phyloP scores from a whole-genome alignment of 192 early-diverging fungal species.

The Chytriomyces hyalinus region DNA sequence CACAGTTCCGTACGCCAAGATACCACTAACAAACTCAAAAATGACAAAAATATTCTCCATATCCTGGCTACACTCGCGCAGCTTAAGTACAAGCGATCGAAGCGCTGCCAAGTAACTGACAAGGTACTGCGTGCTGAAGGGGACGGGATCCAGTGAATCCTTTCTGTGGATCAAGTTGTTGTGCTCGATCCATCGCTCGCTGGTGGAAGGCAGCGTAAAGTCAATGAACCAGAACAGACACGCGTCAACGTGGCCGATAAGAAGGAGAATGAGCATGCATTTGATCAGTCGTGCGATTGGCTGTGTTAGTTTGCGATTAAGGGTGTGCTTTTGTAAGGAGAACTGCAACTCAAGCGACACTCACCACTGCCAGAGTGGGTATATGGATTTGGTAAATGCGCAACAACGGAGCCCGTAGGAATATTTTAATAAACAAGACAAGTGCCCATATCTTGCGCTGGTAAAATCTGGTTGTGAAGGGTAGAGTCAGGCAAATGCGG shows the following conservation, averaged over 20 bases:
- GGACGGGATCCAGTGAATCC: conserved; percentile 8
- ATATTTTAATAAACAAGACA: conserved; percentile 37
- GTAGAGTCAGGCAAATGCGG: too few relatives aligned
- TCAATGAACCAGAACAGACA: conserved; percentile 47
- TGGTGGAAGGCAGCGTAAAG: conserved; percentile 11
- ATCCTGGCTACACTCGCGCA: conserved; percentile 25
- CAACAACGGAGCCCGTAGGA: conserved; percentile 28
- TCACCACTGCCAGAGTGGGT: conserved; percentile 35
- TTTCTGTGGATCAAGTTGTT: conserved; percentile 1
- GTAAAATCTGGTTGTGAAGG: conserved; percentile 17
- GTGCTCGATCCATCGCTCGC: conserved; percentile 39
- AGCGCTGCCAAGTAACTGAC: conserved; percentile 39
- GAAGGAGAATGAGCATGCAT: conserved; percentile 45
- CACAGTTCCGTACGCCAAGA: conserved; percentile 45
- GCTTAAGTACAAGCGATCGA: conserved; percentile 37
- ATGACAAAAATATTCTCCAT: conserved; percentile 44
- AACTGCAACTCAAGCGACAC: background rate
- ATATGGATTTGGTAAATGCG: conserved; percentile 31
- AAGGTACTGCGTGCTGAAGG: conserved; percentile 37
- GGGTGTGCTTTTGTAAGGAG: background rate
- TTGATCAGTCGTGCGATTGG: conserved; percentile 42
- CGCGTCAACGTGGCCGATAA: conserved; percentile 43
- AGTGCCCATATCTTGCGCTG: conserved; percentile 40
- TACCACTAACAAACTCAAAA: conserved; percentile 41
- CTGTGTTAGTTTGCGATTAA: background rate